Conservation (phyloP, 2,329 filamentous ascomycete species). For the Trichoderma lentiforme region DNA sequence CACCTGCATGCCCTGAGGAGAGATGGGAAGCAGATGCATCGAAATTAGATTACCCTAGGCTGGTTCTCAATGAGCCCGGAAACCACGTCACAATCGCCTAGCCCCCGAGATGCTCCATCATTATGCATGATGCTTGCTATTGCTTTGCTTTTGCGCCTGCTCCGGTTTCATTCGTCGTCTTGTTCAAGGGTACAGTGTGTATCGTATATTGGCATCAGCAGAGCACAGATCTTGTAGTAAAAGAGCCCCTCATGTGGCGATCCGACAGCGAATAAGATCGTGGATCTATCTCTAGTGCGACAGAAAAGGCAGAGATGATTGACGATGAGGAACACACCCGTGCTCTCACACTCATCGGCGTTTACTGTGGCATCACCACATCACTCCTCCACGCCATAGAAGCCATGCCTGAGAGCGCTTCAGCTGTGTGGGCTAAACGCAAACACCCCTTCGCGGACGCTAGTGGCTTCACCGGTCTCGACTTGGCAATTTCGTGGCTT, state of each 20-base stretch:
- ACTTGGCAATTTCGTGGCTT: conserved; percentile 4
- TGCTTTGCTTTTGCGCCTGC: neutral
- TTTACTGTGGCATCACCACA: neutral
- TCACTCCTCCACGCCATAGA: neutral
- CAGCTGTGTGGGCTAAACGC: neutral
- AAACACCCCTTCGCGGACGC: neutral
- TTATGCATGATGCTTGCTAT: neutral
- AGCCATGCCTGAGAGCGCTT: neutral
- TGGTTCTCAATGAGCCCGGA: neutral
- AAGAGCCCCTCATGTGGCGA: neutral
- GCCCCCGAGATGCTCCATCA: neutral
- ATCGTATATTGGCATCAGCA: neutral
- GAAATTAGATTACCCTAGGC: neutral
- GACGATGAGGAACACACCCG: neutral
- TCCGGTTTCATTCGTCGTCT: neutral
- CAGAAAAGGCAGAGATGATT: neutral
- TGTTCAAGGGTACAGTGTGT: neutral
- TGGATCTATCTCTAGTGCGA: neutral
- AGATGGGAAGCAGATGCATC: neutral
- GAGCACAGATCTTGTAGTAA: neutral
- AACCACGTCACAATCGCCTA: neutral
- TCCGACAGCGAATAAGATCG: neutral
- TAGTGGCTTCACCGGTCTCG: neutral
- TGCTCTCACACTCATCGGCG: neutral
- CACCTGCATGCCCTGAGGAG: neutral